A percentile compares a stretch with the other conserved stretches of the same genome.
phyloP scores from a whole-genome alignment of 2,329 filamentous ascomycete species.

The Penicillium verrucosum region DNA sequence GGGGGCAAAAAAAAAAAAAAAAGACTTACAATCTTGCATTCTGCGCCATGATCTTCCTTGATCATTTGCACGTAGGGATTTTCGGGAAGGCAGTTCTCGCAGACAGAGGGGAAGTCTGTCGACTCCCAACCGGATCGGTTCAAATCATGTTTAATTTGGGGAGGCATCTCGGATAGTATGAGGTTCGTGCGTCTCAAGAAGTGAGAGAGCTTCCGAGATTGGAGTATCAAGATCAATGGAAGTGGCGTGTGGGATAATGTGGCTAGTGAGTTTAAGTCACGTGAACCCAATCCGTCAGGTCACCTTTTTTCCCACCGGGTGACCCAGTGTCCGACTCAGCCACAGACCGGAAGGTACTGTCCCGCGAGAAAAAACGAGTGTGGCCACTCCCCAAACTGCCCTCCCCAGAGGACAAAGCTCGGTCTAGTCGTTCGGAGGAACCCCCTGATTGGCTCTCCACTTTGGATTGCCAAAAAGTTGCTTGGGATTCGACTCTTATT shows the following conservation, averaged over 20 bases:
- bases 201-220: slow-evolving; percentile 1
- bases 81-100: slow-evolving; percentile 88
- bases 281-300: slow-evolving; percentile 12
- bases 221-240: slow-evolving; percentile 10
- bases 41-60: slow-evolving; percentile 90
- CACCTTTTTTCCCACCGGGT: slow-evolving; percentile 13
- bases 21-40: slow-evolving; percentile 64
- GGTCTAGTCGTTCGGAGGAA: slow-evolving; percentile 7
- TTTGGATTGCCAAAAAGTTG: slow-evolving; percentile 22
- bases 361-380: slow-evolving; percentile 6
- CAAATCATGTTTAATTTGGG: slow-evolving; percentile 92
- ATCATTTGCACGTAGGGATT: slow-evolving; percentile 99
- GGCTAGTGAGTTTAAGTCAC: slow-evolving; percentile 2
- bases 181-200: neutral
- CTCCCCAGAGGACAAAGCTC: slow-evolving; percentile 5
- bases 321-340: slow-evolving; percentile 15
- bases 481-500: slow-evolving; percentile 19
- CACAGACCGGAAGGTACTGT: slow-evolving; percentile 19
- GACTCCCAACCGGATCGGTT: slow-evolving; percentile 96
- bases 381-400: slow-evolving; percentile 2
- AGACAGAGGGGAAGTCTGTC: slow-evolving; percentile 51
- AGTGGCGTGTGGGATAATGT: slow-evolving; percentile 14
- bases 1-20: neutral
- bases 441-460: slow-evolving; percentile 10
- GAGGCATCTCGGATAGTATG: slow-evolving; percentile 53